These are phyloP conservation scores for Verticillium tricorpus DNA, from an alignment of 2,329 filamentous ascomycete genomes.

Conservation along the genomic window DNA sequence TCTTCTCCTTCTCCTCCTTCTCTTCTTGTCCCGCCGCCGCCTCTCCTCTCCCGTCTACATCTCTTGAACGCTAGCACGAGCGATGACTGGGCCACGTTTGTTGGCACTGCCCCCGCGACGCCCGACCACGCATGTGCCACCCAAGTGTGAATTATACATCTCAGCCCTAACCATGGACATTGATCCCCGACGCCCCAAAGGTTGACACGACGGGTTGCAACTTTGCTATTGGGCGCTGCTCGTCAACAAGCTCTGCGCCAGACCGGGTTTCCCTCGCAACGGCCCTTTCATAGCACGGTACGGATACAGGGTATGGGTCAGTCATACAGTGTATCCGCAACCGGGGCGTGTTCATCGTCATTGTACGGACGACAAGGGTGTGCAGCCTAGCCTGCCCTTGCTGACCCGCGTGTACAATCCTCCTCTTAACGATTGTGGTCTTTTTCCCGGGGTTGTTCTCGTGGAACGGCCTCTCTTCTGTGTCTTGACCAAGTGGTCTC, in stretches of 20 bases:
- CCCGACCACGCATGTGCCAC: background rate
- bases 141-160: background rate
- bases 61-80: background rate
- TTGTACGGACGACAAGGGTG: background rate
- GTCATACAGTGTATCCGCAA: background rate
- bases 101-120: background rate
- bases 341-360: background rate
- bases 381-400: background rate
- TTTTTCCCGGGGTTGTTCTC: background rate
- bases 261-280: background rate
- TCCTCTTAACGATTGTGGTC: background rate
- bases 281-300: background rate
- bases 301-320: background rate
- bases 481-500: background rate
- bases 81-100: background rate
- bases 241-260: background rate
- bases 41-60: background rate
- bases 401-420: background rate
- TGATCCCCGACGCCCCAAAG: background rate
- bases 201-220: background rate
- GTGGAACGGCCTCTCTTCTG: background rate
- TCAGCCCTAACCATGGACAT: background rate
- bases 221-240: background rate
- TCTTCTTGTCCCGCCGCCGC: background rate
- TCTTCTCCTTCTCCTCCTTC: background rate